phyloP scores from a whole-genome alignment of 352 stramenopile genomes.

The Phytophthora constricta region DNA sequence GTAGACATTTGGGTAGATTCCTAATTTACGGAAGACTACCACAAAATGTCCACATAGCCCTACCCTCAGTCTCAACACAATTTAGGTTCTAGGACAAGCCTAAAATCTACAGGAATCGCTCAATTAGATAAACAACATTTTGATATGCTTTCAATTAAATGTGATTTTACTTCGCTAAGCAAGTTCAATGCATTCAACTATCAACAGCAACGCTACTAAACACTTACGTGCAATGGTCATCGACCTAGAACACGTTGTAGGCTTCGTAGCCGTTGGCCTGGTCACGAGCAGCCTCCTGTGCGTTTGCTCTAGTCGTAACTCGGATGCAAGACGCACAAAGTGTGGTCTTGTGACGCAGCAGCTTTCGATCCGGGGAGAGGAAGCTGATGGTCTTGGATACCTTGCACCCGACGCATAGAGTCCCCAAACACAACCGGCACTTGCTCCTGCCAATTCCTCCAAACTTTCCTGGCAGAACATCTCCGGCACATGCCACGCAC shows the following conservation, averaged over 20 bases:
- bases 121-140: too few species aligned
- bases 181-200: too few species aligned
- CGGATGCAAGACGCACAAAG: constrained; percentile 50
- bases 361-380: constrained; percentile 35
- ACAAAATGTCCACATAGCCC: too few species aligned
- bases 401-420: constrained; percentile 30
- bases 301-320: constrained; percentile 21
- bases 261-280: constrained; percentile 14
- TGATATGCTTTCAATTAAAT: too few species aligned
- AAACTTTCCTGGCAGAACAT: constrained; percentile 6
- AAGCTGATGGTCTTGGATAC: constrained; percentile 36
- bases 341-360: constrained; percentile 44
- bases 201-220: too few species aligned
- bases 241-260: constrained; percentile 6
- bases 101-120: too few species aligned
- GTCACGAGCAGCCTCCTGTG: constrained; percentile 10
- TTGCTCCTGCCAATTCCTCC: neutral
- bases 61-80: too few species aligned
- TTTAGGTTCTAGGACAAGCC: too few species aligned
- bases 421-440: constrained; percentile 25
- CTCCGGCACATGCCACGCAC: constrained; percentile 24
- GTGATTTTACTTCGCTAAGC: too few species aligned
- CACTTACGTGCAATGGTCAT: too few species aligned
- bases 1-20: too few species aligned
- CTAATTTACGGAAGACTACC: too few species aligned